A percentile compares a stretch with the other conserved stretches of the same genome.
phyloP scores from a whole-genome alignment of 306 rosid genomes.

The Malus sieversii region DNA sequence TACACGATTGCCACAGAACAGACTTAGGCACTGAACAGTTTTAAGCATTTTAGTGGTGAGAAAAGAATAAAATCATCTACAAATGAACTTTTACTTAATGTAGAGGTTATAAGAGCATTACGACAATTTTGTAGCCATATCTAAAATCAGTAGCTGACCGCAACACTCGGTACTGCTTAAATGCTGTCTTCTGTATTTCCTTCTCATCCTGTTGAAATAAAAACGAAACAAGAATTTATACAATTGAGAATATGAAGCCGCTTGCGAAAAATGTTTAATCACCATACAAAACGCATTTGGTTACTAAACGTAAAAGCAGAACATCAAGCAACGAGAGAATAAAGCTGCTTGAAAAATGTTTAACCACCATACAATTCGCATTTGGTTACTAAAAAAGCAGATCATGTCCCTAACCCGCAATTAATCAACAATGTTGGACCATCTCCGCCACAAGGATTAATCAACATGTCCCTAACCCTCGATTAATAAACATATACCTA shows the following conservation, averaged over 20 bases:
- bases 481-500: too few relatives aligned
- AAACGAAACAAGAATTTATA: conserved; percentile 11
- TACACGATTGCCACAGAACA: conserved; percentile 21
- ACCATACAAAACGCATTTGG: neutral
- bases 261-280: neutral
- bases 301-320: neutral
- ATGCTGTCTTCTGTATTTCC: conserved; percentile 83
- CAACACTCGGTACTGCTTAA: conserved; percentile 65
- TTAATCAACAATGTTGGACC: neutral
- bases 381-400: neutral
- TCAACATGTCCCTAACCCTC: too few relatives aligned
- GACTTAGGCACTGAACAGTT: neutral
- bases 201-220: conserved; percentile 70
- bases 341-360: neutral
- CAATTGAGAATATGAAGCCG: neutral
- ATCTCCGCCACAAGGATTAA: neutral
- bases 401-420: neutral
- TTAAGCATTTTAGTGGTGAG: neutral
- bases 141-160: conserved; percentile 72
- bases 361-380: neutral
- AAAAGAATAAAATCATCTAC: neutral
- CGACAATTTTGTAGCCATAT: conserved; percentile 96
- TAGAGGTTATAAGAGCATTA: conserved; percentile 36
- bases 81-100: neutral
- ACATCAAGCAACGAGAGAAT: neutral